phyloP scores from a whole-genome alignment of 208 protist genomes.

The Angomonas ambiguus region DNA sequence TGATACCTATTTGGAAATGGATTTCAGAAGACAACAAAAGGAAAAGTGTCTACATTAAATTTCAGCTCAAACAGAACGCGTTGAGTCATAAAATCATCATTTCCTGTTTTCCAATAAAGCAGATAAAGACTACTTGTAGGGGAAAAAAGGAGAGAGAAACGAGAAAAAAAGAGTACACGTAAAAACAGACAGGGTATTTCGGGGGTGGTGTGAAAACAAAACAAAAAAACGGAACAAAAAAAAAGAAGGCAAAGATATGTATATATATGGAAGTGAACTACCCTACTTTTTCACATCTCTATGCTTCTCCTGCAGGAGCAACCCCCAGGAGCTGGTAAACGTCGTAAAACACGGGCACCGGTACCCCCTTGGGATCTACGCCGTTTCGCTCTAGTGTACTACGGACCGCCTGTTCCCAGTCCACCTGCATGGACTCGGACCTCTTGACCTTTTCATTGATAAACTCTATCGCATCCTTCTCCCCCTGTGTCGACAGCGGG shows the following conservation, averaged over 20 bases:
- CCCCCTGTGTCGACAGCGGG: conserved; percentile 38
- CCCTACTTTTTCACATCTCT: background rate
- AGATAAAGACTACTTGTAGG: background rate
- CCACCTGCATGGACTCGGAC: conserved; percentile 35
- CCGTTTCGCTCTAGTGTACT: conserved; percentile 11
- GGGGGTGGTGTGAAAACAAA: too few relatives aligned
- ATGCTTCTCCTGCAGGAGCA: background rate
- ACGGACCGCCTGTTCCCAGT: conserved; percentile 35
- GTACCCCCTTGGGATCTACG: conserved; percentile 10
- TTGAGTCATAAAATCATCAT: conserved; percentile 15
- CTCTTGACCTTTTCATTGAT: conserved; percentile 45
- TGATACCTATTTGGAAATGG: too few relatives aligned
- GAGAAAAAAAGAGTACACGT: background rate
- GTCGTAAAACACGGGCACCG: conserved; percentile 26
- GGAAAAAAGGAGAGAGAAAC: background rate
- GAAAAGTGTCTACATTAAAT: conserved; percentile 4
- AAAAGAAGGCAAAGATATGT: background rate
- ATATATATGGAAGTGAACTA: background rate
- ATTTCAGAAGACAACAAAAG: conserved; percentile 6
- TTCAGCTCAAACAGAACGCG: conserved; percentile 61
- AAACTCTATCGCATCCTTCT: conserved; percentile 49
- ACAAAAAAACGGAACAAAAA: conserved; percentile 2
- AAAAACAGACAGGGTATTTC: background rate
- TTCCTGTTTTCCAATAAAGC: too few relatives aligned
- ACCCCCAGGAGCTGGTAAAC: background rate